Percentiles rank a stretch among this genome's conserved stretches.
Conservation (phyloP, 2,329 filamentous ascomycete species). For the Metarhizium robertsii region DNA sequence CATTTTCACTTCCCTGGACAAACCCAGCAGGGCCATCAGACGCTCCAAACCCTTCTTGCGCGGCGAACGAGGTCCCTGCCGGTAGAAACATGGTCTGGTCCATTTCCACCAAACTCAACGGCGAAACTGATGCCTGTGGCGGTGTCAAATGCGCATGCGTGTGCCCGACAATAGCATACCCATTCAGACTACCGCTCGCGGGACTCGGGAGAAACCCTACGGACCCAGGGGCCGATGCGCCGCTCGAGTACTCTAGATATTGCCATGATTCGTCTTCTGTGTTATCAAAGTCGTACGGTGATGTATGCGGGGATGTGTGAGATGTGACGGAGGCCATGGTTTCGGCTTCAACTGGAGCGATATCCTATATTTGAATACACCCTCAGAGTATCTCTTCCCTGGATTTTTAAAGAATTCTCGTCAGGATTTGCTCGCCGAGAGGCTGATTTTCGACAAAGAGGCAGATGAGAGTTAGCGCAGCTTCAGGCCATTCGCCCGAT, state of each 20-base stretch:
- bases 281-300: constrained; percentile 30
- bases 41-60: constrained; percentile 8
- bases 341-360: not conserved
- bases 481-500: not conserved
- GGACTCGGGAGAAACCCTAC: constrained; percentile 40
- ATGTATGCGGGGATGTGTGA: constrained; percentile 27
- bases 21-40: not conserved
- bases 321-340: constrained; percentile 30
- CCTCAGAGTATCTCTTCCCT: too few relatives aligned
- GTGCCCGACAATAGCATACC: constrained; percentile 37
- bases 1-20: constrained; percentile 12
- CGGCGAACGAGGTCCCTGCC: constrained; percentile 22
- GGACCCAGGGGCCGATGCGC: constrained; percentile 26
- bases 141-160: constrained; percentile 11
- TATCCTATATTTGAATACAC: too few relatives aligned
- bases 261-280: constrained; percentile 36
- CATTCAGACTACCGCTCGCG: constrained; percentile 39
- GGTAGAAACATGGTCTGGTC: constrained; percentile 26
- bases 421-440: too few relatives aligned
- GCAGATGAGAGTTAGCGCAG: not conserved
- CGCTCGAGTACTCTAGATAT: constrained; percentile 27
- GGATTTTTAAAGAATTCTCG: too few relatives aligned
- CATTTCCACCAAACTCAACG: constrained; percentile 29
- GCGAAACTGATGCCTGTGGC: constrained; percentile 28
- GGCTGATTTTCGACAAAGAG: too few relatives aligned